A percentile compares a stretch with the other conserved stretches of the same genome.
Evolutionary conservation across 495 filamentous ascomycete species (phyloP).

Genomic region (Durotheca rogersii): DNA sequence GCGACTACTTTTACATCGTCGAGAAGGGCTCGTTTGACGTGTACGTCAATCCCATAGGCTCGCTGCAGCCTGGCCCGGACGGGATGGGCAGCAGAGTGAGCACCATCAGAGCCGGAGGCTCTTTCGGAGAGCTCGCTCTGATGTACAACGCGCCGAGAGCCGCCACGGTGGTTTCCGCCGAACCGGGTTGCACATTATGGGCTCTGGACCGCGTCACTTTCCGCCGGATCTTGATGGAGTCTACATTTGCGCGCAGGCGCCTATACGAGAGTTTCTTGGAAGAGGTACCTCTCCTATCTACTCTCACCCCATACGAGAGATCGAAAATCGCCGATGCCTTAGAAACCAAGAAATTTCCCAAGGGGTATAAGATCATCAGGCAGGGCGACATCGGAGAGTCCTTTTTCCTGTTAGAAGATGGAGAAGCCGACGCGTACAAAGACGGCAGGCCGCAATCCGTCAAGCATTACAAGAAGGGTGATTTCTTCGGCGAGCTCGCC

Average conservation of each 20-base stretch:
- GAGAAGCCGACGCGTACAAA: slow-evolving; percentile 86
- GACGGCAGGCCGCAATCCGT: slow-evolving; percentile 61
- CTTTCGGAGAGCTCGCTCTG: slow-evolving; percentile 95
- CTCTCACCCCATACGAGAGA: slow-evolving; percentile 85
- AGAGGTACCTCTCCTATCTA: slow-evolving; percentile 85
- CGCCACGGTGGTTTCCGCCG: slow-evolving; percentile 88
- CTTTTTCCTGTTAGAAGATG: slow-evolving; percentile 88
- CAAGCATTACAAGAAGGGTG: slow-evolving; percentile 81
- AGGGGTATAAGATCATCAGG: slow-evolving; percentile 78
- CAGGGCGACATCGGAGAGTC: slow-evolving; percentile 91
- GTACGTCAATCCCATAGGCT: slow-evolving; percentile 79
- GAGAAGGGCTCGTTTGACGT: slow-evolving; percentile 90
- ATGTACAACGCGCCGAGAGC: slow-evolving; percentile 99
- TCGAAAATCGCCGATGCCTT: slow-evolving; percentile 96
- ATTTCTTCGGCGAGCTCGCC: slow-evolving; percentile 96
- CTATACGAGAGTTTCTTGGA: slow-evolving; percentile 99
- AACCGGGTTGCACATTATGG: slow-evolving; percentile 81
- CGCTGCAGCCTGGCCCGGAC: slow-evolving; percentile 75
- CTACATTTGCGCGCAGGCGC: slow-evolving; percentile 88
- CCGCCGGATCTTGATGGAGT: slow-evolving; percentile 97
- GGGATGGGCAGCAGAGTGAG: slow-evolving; percentile 86
- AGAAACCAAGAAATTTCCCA: slow-evolving; percentile 81
- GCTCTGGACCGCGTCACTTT: slow-evolving; percentile 94
- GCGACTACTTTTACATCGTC: slow-evolving; percentile 97
- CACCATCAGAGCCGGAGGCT: slow-evolving; percentile 80